These are phyloP conservation scores for Golubevia sp. DNA, from an alignment of 1,284 basidiomycete genomes.

Conservation along the genomic window DNA sequence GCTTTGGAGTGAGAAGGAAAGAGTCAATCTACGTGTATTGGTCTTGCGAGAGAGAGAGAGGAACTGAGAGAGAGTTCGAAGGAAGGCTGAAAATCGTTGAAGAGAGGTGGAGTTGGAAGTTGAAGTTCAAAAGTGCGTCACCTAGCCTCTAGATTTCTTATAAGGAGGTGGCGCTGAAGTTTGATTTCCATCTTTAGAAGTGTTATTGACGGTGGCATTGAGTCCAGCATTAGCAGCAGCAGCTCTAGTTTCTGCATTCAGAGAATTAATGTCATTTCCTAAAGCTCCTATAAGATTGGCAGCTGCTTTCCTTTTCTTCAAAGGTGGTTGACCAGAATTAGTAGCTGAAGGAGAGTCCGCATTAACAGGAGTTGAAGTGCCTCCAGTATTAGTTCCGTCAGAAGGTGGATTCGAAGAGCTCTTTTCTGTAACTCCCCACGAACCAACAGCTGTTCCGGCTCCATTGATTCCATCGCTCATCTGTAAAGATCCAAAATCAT, in stretches of 20 bases:
- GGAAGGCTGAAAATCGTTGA: too few species aligned
- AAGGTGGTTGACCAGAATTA: background rate
- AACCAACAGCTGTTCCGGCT: background rate
- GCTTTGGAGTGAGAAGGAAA: too few species aligned
- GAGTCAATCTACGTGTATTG: too few species aligned
- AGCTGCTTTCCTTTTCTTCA: background rate
- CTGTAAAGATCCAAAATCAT: background rate
- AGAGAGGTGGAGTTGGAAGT: too few species aligned
- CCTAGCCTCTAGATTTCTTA: too few species aligned
- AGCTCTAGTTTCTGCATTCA: constrained; percentile 7
- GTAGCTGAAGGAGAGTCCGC: background rate
- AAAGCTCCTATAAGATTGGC: constrained; percentile 10
- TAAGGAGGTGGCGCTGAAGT: too few species aligned
- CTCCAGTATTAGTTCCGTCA: background rate
- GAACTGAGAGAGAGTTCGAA: too few species aligned
- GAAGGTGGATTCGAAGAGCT: background rate
- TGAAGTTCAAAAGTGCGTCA: too few species aligned
- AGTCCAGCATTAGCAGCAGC: background rate
- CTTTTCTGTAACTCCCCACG: background rate
- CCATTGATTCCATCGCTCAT: background rate
- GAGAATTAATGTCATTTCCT: constrained; percentile 5
- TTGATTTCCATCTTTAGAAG: too few species aligned
- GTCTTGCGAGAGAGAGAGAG: too few species aligned
- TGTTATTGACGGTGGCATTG: too few species aligned
- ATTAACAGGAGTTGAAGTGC: background rate